These are phyloP conservation scores for Crithidia brevicula DNA, from an alignment of 208 protist species.

Conservation along the genomic window DNA sequence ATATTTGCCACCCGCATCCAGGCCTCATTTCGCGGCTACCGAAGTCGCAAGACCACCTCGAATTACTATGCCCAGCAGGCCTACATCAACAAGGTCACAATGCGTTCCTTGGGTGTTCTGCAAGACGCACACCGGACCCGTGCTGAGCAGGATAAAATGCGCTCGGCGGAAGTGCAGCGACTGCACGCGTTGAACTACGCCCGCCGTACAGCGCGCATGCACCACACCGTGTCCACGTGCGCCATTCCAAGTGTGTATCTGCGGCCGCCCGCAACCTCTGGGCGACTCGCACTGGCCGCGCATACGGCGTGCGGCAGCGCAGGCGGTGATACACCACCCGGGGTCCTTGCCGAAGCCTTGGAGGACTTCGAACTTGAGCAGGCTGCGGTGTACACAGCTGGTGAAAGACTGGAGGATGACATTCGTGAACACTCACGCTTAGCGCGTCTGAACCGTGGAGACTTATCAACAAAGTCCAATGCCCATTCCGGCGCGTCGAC, in stretches of 20 bases:
- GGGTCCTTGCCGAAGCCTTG: not conserved
- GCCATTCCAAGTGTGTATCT: constrained; percentile 55
- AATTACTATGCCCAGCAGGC: constrained; percentile 73
- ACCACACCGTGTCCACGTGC: constrained; percentile 63
- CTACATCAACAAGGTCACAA: constrained; percentile 54
- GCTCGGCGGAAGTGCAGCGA: constrained; percentile 14
- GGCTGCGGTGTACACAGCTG: constrained; percentile 14
- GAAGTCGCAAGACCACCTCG: constrained; percentile 41
- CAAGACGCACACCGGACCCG: constrained; percentile 33
- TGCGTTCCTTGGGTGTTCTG: constrained; percentile 35
- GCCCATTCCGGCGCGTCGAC: too few species aligned
- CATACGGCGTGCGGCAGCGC: not conserved
- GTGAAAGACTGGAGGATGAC: constrained; percentile 51
- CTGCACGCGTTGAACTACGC: constrained; percentile 31
- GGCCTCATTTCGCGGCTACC: constrained; percentile 64
- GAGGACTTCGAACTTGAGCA: constrained; percentile 1
- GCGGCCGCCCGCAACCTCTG: constrained; percentile 6
- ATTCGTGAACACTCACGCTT: constrained; percentile 38
- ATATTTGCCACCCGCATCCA: constrained; percentile 78
- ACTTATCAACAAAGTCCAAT: too few species aligned
- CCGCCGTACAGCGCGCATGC: constrained; percentile 45
- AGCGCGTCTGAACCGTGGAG: constrained; percentile 21
- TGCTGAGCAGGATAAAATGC: constrained; percentile 23
- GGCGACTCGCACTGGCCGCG: not conserved
- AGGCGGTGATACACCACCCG: not conserved